A percentile compares a stretch with the other conserved stretches of the same genome.
Evolutionary conservation across 352 stramenopile genomes (phyloP).

Genomic region (Globisporangium cederbergense): DNA sequence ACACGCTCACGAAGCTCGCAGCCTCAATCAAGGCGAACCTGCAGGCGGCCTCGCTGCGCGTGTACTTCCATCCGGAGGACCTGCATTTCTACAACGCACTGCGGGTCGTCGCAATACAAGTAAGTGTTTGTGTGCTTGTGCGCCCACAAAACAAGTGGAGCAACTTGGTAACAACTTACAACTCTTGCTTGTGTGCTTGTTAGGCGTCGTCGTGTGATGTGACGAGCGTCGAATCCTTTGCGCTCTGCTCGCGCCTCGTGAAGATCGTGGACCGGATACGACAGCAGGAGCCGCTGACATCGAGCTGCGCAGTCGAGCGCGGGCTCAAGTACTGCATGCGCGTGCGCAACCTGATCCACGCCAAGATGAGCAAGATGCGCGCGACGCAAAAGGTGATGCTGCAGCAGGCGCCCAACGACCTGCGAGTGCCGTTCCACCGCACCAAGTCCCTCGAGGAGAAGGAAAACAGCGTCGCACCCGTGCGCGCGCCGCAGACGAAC

Average conservation of each 20-base stretch:
- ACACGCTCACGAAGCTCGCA: conserved; percentile 47
- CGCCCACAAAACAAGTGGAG: neutral
- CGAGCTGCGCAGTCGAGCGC: conserved; percentile 44
- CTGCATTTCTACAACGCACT: conserved; percentile 74
- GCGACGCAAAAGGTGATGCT: conserved; percentile 80
- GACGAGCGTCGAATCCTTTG: conserved; percentile 71
- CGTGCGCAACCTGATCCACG: conserved; percentile 70
- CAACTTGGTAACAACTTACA: neutral
- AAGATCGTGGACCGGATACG: conserved; percentile 78
- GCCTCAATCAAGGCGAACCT: conserved; percentile 60
- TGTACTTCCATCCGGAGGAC: conserved; percentile 49
- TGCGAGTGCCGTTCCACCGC: conserved; percentile 50
- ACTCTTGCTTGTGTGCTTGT: neutral
- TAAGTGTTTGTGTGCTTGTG: conserved; percentile 13
- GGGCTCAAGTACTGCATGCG: conserved; percentile 53
- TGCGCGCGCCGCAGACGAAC: neutral
- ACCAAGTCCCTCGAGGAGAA: conserved; percentile 78
- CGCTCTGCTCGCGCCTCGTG: conserved; percentile 65
- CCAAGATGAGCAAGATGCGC: conserved; percentile 88
- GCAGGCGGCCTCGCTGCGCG: conserved; percentile 27
- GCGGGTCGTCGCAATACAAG: conserved; percentile 59
- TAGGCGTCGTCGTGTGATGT: conserved; percentile 72
- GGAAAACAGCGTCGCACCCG: conserved; percentile 24
- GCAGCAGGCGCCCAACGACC: conserved; percentile 44
- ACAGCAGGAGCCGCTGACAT: conserved; percentile 43